Evolutionary conservation across 192 early-diverging fungal species (phyloP).

Genomic region (Kickxella alabastrina): DNA sequence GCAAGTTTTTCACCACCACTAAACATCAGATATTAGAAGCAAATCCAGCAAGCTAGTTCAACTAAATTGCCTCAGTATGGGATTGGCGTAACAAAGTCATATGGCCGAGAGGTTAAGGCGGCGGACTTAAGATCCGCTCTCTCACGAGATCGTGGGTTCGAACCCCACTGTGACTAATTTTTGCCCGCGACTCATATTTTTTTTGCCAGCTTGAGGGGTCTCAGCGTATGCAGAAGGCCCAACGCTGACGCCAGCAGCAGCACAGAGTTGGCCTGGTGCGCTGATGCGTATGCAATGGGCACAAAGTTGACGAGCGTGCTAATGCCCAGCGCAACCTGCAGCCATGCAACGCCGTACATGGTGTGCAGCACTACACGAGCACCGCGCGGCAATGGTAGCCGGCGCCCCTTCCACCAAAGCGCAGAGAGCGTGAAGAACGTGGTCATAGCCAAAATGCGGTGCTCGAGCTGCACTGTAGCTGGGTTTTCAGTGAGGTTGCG

Average conservation of each 20-base stretch:
- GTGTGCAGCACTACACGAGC: conserved; percentile 67
- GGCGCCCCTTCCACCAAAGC: conserved; percentile 72
- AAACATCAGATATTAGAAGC: neutral
- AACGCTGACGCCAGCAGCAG: conserved; percentile 72
- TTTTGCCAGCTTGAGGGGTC: conserved; percentile 31
- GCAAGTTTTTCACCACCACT: too few relatives aligned
- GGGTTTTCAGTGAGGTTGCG: conserved; percentile 93
- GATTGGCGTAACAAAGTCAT: too few relatives aligned
- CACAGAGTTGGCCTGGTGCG: conserved; percentile 92
- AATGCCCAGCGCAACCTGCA: conserved; percentile 89
- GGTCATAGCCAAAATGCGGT: conserved; percentile 82
- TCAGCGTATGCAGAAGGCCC: conserved; percentile 40
- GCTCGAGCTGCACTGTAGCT: conserved; percentile 90
- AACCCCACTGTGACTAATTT: conserved; percentile 15
- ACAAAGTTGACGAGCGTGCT: conserved; percentile 90
- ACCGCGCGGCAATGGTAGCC: conserved; percentile 65
- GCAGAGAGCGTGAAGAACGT: conserved; percentile 69
- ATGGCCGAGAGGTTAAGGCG: conserved; percentile 30
- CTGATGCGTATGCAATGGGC: conserved; percentile 85
- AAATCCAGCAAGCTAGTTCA: neutral
- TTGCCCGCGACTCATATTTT: too few relatives aligned
- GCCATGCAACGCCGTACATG: conserved; percentile 67
- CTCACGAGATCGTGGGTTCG: conserved; percentile 38
- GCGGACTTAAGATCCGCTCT: conserved; percentile 33
- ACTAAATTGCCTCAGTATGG: too few relatives aligned